Evolutionary conservation across 106 monocot genomes (phyloP).

Genomic region (Ottelia alismoides): DNA sequence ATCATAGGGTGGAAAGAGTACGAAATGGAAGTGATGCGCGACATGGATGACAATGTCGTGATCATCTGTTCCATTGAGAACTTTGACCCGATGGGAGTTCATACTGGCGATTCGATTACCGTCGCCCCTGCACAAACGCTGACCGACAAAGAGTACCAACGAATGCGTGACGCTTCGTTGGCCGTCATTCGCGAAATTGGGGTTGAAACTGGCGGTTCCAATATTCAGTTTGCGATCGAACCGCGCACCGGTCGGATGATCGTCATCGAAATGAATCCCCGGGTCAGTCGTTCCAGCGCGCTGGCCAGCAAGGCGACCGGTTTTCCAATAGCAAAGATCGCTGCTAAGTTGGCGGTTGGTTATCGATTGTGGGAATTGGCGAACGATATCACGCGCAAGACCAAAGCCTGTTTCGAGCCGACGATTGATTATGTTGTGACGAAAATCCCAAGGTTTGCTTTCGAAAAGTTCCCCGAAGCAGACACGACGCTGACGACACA

Average conservation of each 20-base stretch:
- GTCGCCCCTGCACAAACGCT: too few relatives aligned
- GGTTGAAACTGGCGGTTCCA: too few relatives aligned
- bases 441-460: slow-evolving; percentile 9
- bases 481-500: neutral
- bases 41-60: slow-evolving; percentile 71
- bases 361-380: slow-evolving; percentile 67
- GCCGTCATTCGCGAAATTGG: neutral
- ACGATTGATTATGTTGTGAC: slow-evolving; percentile 85
- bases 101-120: too few relatives aligned
- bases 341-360: slow-evolving; percentile 13
- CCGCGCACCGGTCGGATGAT: slow-evolving; percentile 26
- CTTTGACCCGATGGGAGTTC: slow-evolving; percentile 77
- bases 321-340: too few relatives aligned
- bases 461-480: neutral
- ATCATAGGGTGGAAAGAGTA: neutral
- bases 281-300: too few relatives aligned
- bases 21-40: slow-evolving; percentile 13
- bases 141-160: too few relatives aligned
- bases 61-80: slow-evolving; percentile 88
- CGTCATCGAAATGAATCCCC: slow-evolving; percentile 88
- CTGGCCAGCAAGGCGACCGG: too few relatives aligned
- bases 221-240: too few relatives aligned
- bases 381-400: slow-evolving; percentile 25
- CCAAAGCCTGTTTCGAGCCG: slow-evolving; percentile 65
- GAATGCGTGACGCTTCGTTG: too few relatives aligned